These are phyloP conservation scores for Cercospora zeina DNA, from an alignment of 2,329 filamentous ascomycete species.

Conservation along the genomic window DNA sequence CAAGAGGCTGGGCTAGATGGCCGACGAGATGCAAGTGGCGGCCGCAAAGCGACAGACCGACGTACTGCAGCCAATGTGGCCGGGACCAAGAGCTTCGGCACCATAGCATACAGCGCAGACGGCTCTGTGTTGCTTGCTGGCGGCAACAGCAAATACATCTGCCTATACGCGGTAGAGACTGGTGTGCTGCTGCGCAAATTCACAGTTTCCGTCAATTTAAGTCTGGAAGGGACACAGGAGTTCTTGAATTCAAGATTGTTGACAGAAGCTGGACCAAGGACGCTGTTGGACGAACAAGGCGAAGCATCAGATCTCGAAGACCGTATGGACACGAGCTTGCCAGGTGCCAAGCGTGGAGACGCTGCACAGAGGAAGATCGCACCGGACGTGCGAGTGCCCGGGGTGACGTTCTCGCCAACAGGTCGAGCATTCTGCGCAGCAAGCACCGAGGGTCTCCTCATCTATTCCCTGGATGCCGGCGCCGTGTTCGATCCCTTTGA, in stretches of 20 bases:
- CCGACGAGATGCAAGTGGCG: slow-evolving; percentile 87
- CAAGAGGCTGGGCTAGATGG: slow-evolving; percentile 87
- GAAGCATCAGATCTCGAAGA: slow-evolving; percentile 89
- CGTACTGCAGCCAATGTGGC: slow-evolving; percentile 87
- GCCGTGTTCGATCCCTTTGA: slow-evolving; percentile 95
- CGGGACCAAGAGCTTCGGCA: slow-evolving; percentile 86
- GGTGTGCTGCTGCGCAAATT: slow-evolving; percentile 92
- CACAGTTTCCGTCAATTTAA: slow-evolving; percentile 94
- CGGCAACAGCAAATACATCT: slow-evolving; percentile 98
- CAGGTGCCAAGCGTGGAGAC: slow-evolving; percentile 85
- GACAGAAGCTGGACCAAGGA: slow-evolving; percentile 83
- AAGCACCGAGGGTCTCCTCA: slow-evolving; percentile 87
- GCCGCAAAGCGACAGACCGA: slow-evolving; percentile 82
- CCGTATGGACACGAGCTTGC: slow-evolving; percentile 73
- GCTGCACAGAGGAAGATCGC: slow-evolving; percentile 73
- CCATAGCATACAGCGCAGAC: slow-evolving; percentile 87
- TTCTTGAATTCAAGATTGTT: slow-evolving; percentile 90
- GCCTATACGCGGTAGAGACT: slow-evolving; percentile 90
- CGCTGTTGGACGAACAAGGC: slow-evolving; percentile 81
- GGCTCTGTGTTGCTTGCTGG: slow-evolving; percentile 86
- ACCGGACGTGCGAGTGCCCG: slow-evolving; percentile 80
- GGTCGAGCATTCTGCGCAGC: slow-evolving; percentile 91
- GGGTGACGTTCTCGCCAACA: slow-evolving; percentile 83
- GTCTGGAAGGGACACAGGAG: slow-evolving; percentile 91
- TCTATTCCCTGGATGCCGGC: slow-evolving; percentile 85